Evolutionary conservation across 805 yeast genomes (phyloP), one percentile per base, ranked within the genome.

Genomic region (Torulaspora quercuum): DNA sequence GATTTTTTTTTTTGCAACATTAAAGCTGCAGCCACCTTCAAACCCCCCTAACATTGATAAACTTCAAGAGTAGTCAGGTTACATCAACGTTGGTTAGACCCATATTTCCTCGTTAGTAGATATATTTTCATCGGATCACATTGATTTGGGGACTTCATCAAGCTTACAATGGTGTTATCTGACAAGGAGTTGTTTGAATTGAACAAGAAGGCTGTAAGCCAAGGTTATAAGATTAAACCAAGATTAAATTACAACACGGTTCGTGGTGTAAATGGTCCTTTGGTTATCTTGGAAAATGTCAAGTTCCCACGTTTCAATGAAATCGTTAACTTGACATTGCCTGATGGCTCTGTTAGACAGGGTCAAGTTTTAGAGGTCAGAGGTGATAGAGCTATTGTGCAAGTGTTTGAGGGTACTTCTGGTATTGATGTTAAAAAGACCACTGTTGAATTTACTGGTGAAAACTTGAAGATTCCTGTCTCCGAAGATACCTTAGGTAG

Each of bases 341-440:
- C 98, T 32, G 98, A 94, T 63, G 98, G 99, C 7, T 67, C 92
- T 13, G 69, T 72, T 33, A 84, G 98, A 68, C 95, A 95, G 41
- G 99, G 99, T 58, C 97, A 92, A 68, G 99, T 92, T 15, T 76
- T 92, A 59, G 99, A 92, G 69, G 97, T 94, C 42, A 82, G 94
- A 68, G 98, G 98, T 46, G 79, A 84, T 56, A 82, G 92, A 62
- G 99, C 99, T 37, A 79, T 92, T 64, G 99, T 92, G 35, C 99
- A 92, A 75, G 99, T 92, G 33, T 92, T 92, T 61, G 97, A 92
- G 71, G 99, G 99, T 59, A 92, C 99, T 35, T 82, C 96, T 4
- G 99, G 98, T 58, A 86, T 92, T 53, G 99, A 92, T 72, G 97
- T 92, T 46, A 89, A 92, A 70, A 92, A 89, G 71, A 92, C 99